A percentile compares a stretch with the other conserved stretches of the same genome.
Evolutionary conservation across 352 stramenopile genomes (phyloP).

Genomic region (Phytopythium litorale): DNA sequence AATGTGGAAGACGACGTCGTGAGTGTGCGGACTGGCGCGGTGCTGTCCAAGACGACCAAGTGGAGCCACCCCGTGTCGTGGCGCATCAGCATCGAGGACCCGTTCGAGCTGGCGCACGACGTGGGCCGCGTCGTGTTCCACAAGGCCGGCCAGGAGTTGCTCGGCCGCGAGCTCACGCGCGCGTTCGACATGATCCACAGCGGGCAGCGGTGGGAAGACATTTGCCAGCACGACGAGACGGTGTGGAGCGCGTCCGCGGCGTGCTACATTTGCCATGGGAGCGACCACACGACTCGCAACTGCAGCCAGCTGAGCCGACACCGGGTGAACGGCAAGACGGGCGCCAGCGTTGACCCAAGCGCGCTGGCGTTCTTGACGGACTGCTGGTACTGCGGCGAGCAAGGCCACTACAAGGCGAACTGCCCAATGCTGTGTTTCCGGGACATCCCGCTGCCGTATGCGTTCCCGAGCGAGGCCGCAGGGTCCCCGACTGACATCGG

Average conservation of each 20-base stretch:
- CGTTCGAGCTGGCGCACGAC: conserved; percentile 81
- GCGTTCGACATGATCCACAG: conserved; percentile 45
- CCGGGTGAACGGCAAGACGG: neutral
- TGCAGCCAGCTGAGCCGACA: conserved; percentile 37
- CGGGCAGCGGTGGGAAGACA: conserved; percentile 43
- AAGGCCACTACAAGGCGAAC: conserved; percentile 68
- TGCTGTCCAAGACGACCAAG: conserved; percentile 64
- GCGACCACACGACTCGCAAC: conserved; percentile 50
- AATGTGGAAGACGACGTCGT: conserved; percentile 94
- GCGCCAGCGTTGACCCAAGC: conserved; percentile 4
- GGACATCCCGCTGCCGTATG: conserved; percentile 32
- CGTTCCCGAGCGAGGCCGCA: neutral
- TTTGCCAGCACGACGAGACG: conserved; percentile 47
- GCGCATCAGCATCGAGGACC: conserved; percentile 86
- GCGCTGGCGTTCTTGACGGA: conserved; percentile 30
- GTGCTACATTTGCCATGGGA: conserved; percentile 65
- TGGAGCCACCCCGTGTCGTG: conserved; percentile 64
- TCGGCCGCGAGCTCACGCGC: conserved; percentile 54
- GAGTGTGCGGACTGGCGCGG: conserved; percentile 79
- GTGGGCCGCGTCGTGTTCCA: conserved; percentile 78
- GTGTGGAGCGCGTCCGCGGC: conserved; percentile 41
- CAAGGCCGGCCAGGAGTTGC: conserved; percentile 54
- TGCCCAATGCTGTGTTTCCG: conserved; percentile 68
- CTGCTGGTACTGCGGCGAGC: conserved; percentile 79
- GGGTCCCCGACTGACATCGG: neutral